A percentile compares a stretch with the other conserved stretches of the same genome.
These are phyloP conservation scores for Colletotrichum shisoi DNA, from an alignment of 2,329 filamentous ascomycete species.

Conservation along the genomic window DNA sequence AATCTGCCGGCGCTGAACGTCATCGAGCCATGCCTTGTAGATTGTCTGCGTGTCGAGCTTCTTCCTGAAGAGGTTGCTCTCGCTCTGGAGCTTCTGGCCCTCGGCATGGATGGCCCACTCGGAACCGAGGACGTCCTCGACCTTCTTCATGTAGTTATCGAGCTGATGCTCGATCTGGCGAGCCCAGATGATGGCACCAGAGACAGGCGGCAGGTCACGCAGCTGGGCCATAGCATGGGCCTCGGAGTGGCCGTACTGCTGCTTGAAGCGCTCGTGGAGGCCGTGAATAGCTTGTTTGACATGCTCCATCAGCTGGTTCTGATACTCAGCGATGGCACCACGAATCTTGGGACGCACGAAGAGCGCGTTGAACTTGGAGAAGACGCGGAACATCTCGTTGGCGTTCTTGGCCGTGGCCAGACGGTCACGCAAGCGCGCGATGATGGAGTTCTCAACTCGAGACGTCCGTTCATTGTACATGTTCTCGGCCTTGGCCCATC, in stretches of 20 bases:
- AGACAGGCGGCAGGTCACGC: constrained; percentile 92
- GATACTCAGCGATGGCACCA: constrained; percentile 96
- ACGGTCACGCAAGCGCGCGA: constrained; percentile 88
- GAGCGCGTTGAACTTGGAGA: constrained; percentile 98
- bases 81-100: constrained; percentile 89
- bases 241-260: constrained; percentile 97
- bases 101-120: constrained; percentile 96
- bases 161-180: constrained; percentile 96
- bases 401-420: constrained; percentile 95
- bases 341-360: constrained; percentile 99
- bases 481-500: constrained; percentile 93
- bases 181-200: constrained; percentile 96
- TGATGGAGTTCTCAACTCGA: constrained; percentile 98
- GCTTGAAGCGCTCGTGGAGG: constrained; percentile 96
- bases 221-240: constrained; percentile 98
- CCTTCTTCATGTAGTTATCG: constrained; percentile 96
- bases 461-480: constrained; percentile 97
- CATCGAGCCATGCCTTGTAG: constrained; percentile 93
- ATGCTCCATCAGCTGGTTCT: constrained; percentile 96
- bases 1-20: constrained; percentile 86
- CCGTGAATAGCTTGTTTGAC: constrained; percentile 95
- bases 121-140: constrained; percentile 94
- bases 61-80: constrained; percentile 92
- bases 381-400: constrained; percentile 99
- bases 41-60: constrained; percentile 94